Evolutionary conservation across 768 basidiomycete genomes (phyloP), one percentile per base, ranked within the genome.

Genomic region (Rhizopogon vesiculosus): DNA sequence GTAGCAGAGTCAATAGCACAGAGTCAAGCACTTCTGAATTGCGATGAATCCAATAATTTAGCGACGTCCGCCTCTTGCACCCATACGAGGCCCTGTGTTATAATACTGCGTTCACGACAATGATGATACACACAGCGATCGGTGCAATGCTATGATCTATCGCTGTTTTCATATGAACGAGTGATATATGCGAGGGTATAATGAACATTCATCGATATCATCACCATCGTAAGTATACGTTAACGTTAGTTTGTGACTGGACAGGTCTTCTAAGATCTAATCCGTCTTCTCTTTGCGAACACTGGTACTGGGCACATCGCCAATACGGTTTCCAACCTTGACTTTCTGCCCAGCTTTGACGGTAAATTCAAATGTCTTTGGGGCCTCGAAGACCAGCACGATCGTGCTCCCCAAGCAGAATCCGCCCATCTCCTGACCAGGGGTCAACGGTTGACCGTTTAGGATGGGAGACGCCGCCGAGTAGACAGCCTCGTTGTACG

Each of bases 341-440:
- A 98, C 84, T 70, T 88, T 90, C 70, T 93, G 81, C 2, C 93
- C 92, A 2, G 86, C 79, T 58, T 83, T 75, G 15, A 94, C 81
- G 0, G 75, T 68, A 64, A 96, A 97, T 69, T 84, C 80, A 66
- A 95, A 99, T 38, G 84, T 74, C 52, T 78, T 73, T 0, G 97
- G 96, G 0, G 95, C 97, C 73, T 99, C 97, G 64, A 98, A 97
- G 1, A 98, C 92, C 45, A 98, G 79, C 18, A 99, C 96, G 64
- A 98, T 91, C 5, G 96, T 98, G 71, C 90, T 93, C 5, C 95
- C 95, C 3, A 98, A 77, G 64, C 86, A 89, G 74, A 99, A 99
- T 1, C 95, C 97, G 33, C 97, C 97, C 90, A 98, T 93, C 75
- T 99, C 95, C 69, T 97, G 91, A 1, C 91, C 95, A 1, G 89